These are phyloP conservation scores for Mesembryanthemum crystallinum DNA, from an alignment of 148 eudicot species.

Conservation along the genomic window DNA sequence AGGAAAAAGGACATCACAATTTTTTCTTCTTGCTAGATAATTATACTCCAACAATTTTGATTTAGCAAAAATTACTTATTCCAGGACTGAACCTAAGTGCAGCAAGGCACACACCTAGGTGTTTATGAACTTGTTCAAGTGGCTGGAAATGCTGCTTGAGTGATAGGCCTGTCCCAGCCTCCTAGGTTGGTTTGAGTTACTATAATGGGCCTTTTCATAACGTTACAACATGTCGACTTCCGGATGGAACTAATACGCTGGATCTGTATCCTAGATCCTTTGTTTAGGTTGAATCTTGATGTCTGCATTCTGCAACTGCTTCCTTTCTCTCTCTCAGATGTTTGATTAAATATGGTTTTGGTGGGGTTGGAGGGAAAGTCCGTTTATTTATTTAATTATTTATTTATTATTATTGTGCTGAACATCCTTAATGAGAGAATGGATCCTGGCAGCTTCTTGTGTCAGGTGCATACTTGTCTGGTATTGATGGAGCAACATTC, in stretches of 20 bases:
- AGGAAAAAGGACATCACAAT: neutral
- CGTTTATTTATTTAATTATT: no score
- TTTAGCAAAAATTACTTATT: neutral
- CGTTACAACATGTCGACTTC: neutral
- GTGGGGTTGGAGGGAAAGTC: neutral
- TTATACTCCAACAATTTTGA: slow-evolving; percentile 2
- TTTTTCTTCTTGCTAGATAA: neutral
- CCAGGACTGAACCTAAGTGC: neutral
- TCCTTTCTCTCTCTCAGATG: neutral
- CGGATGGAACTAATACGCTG: neutral
- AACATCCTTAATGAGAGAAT: no score
- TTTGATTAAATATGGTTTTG: neutral
- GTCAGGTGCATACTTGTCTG: neutral
- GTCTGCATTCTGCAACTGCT: neutral
- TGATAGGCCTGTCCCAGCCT: neutral
- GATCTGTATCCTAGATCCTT: neutral
- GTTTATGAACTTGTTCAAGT: neutral
- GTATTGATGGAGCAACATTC: slow-evolving; percentile 1
- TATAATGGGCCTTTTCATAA: slow-evolving; percentile 2
- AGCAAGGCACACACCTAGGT: neutral
- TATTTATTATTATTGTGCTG: no score
- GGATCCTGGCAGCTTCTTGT: neutral
- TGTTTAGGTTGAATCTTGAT: neutral
- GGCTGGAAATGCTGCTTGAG: neutral
- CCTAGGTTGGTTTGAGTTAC: neutral